Percentiles rank a stretch among this genome's conserved stretches.
phyloP scores from a whole-genome alignment of 2,329 filamentous ascomycete genomes.

The Neurospora sp. region DNA sequence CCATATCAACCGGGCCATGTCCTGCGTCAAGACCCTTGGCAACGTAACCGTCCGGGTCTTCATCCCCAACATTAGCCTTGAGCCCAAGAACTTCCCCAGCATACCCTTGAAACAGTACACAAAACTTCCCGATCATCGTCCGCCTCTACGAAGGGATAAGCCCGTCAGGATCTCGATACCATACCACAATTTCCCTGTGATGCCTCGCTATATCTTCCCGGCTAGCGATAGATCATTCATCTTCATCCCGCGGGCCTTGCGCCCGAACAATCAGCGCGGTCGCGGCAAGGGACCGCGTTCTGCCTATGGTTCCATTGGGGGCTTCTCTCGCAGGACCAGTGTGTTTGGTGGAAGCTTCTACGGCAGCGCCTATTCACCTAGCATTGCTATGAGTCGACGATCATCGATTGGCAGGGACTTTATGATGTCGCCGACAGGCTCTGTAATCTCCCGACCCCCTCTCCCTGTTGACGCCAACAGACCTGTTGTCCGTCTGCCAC shows the following conservation, averaged over 20 bases:
- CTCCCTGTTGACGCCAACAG: constrained; percentile 51
- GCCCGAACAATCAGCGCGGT: constrained; percentile 80
- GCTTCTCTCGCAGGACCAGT: constrained; percentile 71
- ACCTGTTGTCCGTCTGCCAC: constrained; percentile 77
- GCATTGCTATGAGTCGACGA: constrained; percentile 76
- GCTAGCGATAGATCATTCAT: constrained; percentile 88
- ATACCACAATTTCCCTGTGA: constrained; percentile 38
- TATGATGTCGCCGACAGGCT: constrained; percentile 71
- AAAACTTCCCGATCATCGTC: constrained; percentile 86
- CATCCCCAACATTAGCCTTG: constrained; percentile 59
- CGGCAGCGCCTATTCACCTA: constrained; percentile 74
- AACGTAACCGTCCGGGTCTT: constrained; percentile 78
- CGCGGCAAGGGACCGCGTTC: constrained; percentile 67
- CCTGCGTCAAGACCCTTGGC: constrained; percentile 72
- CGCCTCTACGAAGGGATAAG: constrained; percentile 88
- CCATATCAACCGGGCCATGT: constrained; percentile 67
- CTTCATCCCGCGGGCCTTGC: constrained; percentile 88
- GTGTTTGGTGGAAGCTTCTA: constrained; percentile 60
- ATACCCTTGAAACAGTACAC: constrained; percentile 85
- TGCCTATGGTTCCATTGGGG: constrained; percentile 55
- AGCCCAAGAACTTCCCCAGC: constrained; percentile 59
- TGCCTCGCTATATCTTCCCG: constrained; percentile 81
- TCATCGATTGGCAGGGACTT: constrained; percentile 72
- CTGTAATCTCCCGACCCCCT: constrained; percentile 59
- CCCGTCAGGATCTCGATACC: constrained; percentile 90